A percentile compares a stretch with the other conserved stretches of the same genome.
These are phyloP conservation scores for Wickerhamiella azyma DNA, from an alignment of 805 yeast species.

Conservation along the genomic window DNA sequence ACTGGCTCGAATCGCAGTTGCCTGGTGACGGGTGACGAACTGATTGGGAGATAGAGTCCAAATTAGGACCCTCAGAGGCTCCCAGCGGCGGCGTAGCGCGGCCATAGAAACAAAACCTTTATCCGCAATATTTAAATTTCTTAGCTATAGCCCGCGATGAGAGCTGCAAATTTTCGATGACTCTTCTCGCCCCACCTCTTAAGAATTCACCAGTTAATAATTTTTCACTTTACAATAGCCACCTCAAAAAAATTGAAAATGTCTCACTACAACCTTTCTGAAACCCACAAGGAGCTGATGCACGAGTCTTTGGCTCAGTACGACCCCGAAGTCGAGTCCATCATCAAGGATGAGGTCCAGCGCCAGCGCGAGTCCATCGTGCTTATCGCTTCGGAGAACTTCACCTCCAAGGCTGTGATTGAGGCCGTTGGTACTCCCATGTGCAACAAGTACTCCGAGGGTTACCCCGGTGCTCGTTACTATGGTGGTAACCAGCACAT, in stretches of 20 bases:
- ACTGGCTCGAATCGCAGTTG: no score
- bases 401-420: constrained; percentile 90
- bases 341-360: constrained; percentile 53
- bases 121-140: no score
- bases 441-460: constrained; percentile 98
- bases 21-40: not conserved
- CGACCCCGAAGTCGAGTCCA: constrained; percentile 31
- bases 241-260: constrained; percentile 11
- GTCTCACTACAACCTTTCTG: constrained; percentile 24
- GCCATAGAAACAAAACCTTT: no score
- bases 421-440: constrained; percentile 95
- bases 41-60: not conserved
- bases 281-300: constrained; percentile 23
- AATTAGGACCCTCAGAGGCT: no score
- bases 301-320: constrained; percentile 10
- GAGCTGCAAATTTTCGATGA: not conserved
- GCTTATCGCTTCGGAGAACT: constrained; percentile 92
- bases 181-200: no score
- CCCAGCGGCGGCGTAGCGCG: no score
- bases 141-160: no score
- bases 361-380: constrained; percentile 92
- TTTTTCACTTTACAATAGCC: not conserved
- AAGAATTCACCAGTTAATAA: no score
- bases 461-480: constrained; percentile 98
- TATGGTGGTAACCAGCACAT: constrained; percentile 98